phyloP scores from a whole-genome alignment of 1,139 yeast genomes.

The Pichia sp. region DNA sequence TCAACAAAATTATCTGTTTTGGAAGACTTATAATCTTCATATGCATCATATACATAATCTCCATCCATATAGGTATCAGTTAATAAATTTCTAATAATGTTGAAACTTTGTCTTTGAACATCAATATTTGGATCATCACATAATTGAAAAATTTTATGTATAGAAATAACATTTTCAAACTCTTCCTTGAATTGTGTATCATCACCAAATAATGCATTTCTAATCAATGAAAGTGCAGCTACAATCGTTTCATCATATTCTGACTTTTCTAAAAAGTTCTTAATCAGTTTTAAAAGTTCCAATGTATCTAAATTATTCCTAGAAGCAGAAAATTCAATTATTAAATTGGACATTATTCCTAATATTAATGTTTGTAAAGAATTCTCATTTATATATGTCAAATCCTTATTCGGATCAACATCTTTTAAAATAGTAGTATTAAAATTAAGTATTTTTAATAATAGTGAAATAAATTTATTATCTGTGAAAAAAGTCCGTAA shows the following conservation, averaged over 20 bases:
- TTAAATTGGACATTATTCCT: constrained; percentile 69
- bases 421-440: constrained; percentile 27
- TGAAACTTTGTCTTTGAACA: constrained; percentile 63
- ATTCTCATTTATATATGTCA: constrained; percentile 32
- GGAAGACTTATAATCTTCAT: constrained; percentile 12
- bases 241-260: constrained; percentile 33
- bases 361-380: constrained; percentile 53
- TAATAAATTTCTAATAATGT: constrained; percentile 67
- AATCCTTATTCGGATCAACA: neutral
- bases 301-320: constrained; percentile 1
- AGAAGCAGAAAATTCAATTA: constrained; percentile 59
- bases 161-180: constrained; percentile 41
- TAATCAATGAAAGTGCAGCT: constrained; percentile 50
- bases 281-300: constrained; percentile 46
- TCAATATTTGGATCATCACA: constrained; percentile 44
- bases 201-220: constrained; percentile 47
- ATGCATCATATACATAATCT: constrained; percentile 34
- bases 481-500: constrained; percentile 64
- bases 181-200: constrained; percentile 29
- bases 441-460: constrained; percentile 36
- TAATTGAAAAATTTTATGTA: constrained; percentile 44
- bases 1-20: constrained; percentile 32
- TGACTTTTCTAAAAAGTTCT: constrained; percentile 31
- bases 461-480: constrained; percentile 44
- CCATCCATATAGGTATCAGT: constrained; percentile 57